phyloP scores from a whole-genome alignment of 345 rosid species.

The Microthlaspi erraticum region DNA sequence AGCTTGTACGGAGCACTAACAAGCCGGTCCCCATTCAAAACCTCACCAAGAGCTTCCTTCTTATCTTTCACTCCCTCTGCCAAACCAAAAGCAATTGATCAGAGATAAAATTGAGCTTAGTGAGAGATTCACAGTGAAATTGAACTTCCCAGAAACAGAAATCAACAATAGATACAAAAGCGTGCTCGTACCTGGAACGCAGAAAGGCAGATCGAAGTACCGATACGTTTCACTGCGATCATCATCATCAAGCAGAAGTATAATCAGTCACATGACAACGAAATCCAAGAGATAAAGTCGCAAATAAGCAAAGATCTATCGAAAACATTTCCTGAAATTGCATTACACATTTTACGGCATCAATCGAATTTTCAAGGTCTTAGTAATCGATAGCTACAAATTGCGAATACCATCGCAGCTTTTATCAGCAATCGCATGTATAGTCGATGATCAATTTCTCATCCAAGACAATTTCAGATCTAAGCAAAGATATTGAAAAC shows the following conservation, averaged over 20 bases:
- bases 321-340: background rate
- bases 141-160: background rate
- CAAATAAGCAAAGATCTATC: background rate
- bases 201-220: constrained; percentile 82
- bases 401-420: constrained; percentile 9
- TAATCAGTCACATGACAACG: background rate
- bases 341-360: constrained; percentile 14
- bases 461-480: constrained; percentile 33
- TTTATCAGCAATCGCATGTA: background rate
- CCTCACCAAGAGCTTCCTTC: constrained; percentile 92
- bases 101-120: background rate
- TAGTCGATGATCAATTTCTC: constrained; percentile 8
- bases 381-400: background rate
- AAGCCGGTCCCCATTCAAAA: constrained; percentile 83
- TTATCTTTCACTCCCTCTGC: constrained; percentile 74
- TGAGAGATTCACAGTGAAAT: background rate
- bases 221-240: constrained; percentile 82
- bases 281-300: constrained; percentile 20
- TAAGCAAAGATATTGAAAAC: constrained; percentile 2
- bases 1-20: constrained; percentile 88
- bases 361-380: constrained; percentile 13
- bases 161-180: background rate
- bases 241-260: constrained; percentile 27
- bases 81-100: constrained; percentile 24
- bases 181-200: constrained; percentile 57